A percentile compares a stretch with the other conserved stretches of the same genome.
Conservation (phyloP, 805 yeast genomes). For the Grigorovia yakushimaensis region DNA sequence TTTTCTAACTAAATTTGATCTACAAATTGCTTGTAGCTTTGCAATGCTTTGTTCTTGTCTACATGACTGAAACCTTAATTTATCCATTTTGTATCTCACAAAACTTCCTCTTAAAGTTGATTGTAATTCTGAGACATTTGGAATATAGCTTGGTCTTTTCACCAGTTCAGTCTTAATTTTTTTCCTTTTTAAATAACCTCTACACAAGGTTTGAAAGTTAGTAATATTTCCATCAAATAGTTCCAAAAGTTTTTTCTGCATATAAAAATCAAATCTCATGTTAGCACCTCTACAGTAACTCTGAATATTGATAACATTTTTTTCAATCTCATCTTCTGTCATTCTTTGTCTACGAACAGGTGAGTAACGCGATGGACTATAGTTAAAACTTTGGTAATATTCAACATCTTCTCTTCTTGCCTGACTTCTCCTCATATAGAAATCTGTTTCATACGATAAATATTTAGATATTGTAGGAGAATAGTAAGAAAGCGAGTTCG, state of each 20-base stretch:
- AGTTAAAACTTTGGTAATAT: constrained; percentile 16
- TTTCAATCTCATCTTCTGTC: constrained; percentile 24
- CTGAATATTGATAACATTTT: constrained; percentile 44
- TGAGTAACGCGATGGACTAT: constrained; percentile 21
- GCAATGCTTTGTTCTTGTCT: constrained; percentile 22
- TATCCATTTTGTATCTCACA: constrained; percentile 20
- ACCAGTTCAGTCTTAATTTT: background rate
- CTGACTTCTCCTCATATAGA: constrained; percentile 22
- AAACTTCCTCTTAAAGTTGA: constrained; percentile 41
- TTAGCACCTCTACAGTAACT: constrained; percentile 62
- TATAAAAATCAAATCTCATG: constrained; percentile 53
- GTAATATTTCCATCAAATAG: constrained; percentile 45
- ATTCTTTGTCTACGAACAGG: constrained; percentile 23
- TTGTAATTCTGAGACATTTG: constrained; percentile 35
- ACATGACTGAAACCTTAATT: constrained; percentile 13
- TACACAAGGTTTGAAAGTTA: constrained; percentile 38
- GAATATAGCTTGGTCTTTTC: constrained; percentile 7
- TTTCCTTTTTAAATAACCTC: constrained; percentile 35
- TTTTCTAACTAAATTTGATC: constrained; percentile 31
- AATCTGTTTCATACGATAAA: constrained; percentile 21
- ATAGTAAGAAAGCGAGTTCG: constrained; percentile 22
- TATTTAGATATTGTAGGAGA: constrained; percentile 26
- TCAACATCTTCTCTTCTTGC: constrained; percentile 17
- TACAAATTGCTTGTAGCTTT: constrained; percentile 31
- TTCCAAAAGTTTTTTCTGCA: constrained; percentile 50